Evolutionary conservation across 148 eudicot genomes (phyloP).

Genomic region (Polygonum aviculare): DNA sequence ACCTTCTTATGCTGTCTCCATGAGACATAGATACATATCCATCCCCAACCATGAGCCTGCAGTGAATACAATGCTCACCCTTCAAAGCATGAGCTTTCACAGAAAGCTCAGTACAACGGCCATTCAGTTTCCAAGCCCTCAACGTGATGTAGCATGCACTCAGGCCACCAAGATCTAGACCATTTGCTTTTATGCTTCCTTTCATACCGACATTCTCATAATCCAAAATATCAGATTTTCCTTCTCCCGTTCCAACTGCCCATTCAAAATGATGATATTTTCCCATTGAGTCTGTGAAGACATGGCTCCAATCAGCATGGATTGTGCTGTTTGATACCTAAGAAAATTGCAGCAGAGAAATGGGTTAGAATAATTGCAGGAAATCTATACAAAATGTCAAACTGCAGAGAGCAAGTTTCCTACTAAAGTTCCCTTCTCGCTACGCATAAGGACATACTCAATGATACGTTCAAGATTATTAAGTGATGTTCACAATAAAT

Average conservation of each 20-base stretch:
- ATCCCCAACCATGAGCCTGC: slow-evolving; percentile 94
- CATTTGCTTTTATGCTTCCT: slow-evolving; percentile 59
- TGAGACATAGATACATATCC: slow-evolving; percentile 68
- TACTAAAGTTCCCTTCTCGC: neutral
- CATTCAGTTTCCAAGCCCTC: slow-evolving; percentile 87
- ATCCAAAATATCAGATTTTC: slow-evolving; percentile 83
- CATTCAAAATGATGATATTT: slow-evolving; percentile 89
- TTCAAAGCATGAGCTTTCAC: slow-evolving; percentile 96
- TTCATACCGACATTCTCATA: slow-evolving; percentile 89
- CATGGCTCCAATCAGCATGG: slow-evolving; percentile 89
- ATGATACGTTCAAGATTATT: neutral
- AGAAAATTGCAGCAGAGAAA: slow-evolving; percentile 7
- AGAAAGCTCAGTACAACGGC: slow-evolving; percentile 63
- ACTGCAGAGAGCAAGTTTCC: neutral
- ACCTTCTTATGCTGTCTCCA: slow-evolving; percentile 75
- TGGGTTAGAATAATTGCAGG: neutral
- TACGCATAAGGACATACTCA: neutral
- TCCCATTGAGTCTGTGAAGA: slow-evolving; percentile 59
- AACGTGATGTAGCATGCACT: slow-evolving; percentile 81
- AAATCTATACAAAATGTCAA: neutral
- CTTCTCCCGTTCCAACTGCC: slow-evolving; percentile 95
- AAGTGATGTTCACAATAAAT: neutral
- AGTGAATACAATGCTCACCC: slow-evolving; percentile 80
- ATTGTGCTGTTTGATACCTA: slow-evolving; percentile 79
- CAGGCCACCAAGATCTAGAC: slow-evolving; percentile 73